Base-by-base conservation (phyloP, 2,329 filamentous ascomycete genomes). In the Helicocarpus griseus region DNA sequence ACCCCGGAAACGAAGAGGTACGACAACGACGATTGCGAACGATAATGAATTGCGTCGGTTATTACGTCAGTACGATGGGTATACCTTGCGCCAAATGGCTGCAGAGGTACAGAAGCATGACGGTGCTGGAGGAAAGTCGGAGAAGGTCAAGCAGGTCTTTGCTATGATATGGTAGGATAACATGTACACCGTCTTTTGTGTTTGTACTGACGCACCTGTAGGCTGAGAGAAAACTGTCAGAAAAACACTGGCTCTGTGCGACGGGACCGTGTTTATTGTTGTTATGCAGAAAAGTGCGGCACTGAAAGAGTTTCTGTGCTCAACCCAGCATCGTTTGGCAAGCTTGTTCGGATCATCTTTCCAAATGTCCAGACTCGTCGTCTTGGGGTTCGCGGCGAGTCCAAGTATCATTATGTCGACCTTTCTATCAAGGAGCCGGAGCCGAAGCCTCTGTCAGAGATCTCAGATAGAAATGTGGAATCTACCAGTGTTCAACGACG, bases 311-410 rank as follows among this genome's bases (percentile, higher is more conserved):
- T 97, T 36, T 94, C 93, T 0, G 90, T 95, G 8, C 73, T 98
- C 52, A 98, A 98, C 64, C 93, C 93, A 39, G 93, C 93, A 8
- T 97, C 91, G 26, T 98, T 98, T 69, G 93, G 93, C 52, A 98
- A 98, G 69, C 80, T 98, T 40, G 93, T 98, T 31, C 83, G 93
- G 29, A 91, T 98, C 36, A 86, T 98, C 48, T 98, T 97, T 61
- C 91, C 93, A 0, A 91, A 90, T 39, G 84, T 98, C 21, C 91
- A 95, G 70, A 98, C 93, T 29, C 80, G 93, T 53, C 81, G 93
- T 57, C 77, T 98, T 11, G 93, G 93, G 56, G 90, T 97, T 44
- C 83, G 93, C 49, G 93, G 93, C 57, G 91, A 97, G 72, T 98
- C 93, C 13, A 98, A 98, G 67, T 98, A 98, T 67, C 93, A 98